Evolutionary conservation across 495 filamentous ascomycete species (phyloP).

Genomic region (Pyrenula aspistea): DNA sequence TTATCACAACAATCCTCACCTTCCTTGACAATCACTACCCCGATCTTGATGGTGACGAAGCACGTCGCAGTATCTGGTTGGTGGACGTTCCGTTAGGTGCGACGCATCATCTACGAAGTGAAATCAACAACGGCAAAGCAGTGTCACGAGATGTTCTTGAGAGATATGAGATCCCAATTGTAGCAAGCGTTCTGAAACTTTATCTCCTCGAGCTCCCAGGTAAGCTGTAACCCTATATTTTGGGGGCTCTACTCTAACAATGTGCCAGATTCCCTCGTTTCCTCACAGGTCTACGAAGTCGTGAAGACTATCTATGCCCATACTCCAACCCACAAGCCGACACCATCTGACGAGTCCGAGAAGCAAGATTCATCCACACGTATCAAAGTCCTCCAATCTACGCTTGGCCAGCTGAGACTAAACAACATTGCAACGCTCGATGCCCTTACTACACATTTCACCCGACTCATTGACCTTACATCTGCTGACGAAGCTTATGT

Average conservation of each 20-base stretch:
- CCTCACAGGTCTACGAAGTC: constrained; percentile 97
- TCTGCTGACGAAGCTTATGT: constrained; percentile 88
- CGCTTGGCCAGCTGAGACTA: constrained; percentile 84
- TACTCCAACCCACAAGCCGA: constrained; percentile 13
- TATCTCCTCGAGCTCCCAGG: constrained; percentile 94
- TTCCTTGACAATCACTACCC: constrained; percentile 95
- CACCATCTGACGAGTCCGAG: constrained; percentile 59
- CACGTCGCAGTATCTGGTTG: constrained; percentile 85
- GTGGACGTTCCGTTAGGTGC: constrained; percentile 76
- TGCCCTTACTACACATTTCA: constrained; percentile 96
- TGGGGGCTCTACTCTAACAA: too few relatives aligned
- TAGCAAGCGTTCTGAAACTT: constrained; percentile 86
- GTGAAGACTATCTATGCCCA: constrained; percentile 82
- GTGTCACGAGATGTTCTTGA: constrained; percentile 65
- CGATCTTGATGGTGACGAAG: constrained; percentile 93
- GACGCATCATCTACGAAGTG: constrained; percentile 72
- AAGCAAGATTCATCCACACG: constrained; percentile 56
- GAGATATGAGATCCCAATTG: constrained; percentile 82
- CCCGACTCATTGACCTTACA: constrained; percentile 89
- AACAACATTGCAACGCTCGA: constrained; percentile 98
- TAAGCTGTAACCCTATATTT: too few relatives aligned
- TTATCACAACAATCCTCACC: constrained; percentile 86
- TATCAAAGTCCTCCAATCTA: constrained; percentile 88
- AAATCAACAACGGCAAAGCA: constrained; percentile 79
- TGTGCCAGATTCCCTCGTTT: constrained; percentile 77